Percentiles rank a stretch among this genome's conserved stretches.
Evolutionary conservation across 352 stramenopile species (phyloP).

Genomic region (Pythium monospermum): DNA sequence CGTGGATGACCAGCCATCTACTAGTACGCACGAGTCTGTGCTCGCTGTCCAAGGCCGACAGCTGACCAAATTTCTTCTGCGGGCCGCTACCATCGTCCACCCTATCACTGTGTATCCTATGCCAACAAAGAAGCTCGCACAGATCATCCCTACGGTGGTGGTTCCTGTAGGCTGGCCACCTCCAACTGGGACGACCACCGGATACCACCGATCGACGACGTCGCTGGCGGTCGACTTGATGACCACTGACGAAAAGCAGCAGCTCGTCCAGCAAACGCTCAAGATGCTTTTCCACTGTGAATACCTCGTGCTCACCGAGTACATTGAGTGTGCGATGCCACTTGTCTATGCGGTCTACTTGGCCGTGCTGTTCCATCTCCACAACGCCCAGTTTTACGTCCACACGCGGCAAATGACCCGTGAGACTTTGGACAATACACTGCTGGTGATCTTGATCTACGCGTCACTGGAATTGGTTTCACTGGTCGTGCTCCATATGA

Average conservation of each 20-base stretch:
- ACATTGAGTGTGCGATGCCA: constrained; percentile 27
- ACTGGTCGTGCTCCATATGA: constrained; percentile 1
- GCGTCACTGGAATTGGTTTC: background rate
- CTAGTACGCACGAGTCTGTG: no score
- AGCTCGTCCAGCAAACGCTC: constrained; percentile 4
- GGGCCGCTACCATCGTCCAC: no score
- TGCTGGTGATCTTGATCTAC: background rate
- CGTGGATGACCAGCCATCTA: no score
- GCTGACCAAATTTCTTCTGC: no score
- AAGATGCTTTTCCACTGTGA: constrained; percentile 25
- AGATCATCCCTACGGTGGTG: no score
- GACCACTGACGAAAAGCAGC: background rate
- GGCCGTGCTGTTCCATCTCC: constrained; percentile 21
- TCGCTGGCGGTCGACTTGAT: background rate
- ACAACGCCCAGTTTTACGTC: constrained; percentile 7
- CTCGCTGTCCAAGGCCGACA: no score
- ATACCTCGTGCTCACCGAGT: constrained; percentile 25
- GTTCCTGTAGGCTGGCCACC: no score
- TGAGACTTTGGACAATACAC: background rate
- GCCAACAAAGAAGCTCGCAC: no score
- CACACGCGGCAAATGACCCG: background rate
- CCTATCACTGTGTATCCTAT: no score
- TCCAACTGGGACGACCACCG: no score
- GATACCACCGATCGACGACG: no score
- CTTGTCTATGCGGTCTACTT: constrained; percentile 25